phyloP scores from a whole-genome alignment of 1,284 basidiomycete genomes.

The Cystobasidium pallidum region DNA sequence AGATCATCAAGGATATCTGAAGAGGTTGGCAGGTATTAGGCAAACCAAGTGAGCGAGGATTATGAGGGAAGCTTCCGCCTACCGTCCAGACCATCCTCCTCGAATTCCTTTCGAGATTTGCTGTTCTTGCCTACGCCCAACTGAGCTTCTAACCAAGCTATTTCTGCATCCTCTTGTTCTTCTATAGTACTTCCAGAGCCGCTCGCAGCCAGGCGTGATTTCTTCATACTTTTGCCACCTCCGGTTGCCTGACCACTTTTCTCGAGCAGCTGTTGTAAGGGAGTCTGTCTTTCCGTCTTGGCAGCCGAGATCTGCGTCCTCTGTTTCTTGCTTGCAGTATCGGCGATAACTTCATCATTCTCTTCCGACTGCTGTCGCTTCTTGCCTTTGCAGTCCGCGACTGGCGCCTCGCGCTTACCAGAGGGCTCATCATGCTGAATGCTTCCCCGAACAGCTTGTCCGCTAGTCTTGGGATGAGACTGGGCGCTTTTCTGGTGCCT shows the following conservation, averaged over 20 bases:
- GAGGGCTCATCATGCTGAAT: conserved; percentile 26
- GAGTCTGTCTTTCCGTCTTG: conserved; percentile 36
- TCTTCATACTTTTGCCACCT: conserved; percentile 50
- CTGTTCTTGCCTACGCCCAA: conserved; percentile 62
- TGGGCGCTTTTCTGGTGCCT: conserved; percentile 65
- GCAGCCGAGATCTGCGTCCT: conserved; percentile 20
- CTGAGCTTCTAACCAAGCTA: conserved; percentile 73
- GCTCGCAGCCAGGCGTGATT: conserved; percentile 46
- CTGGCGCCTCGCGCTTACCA: conserved; percentile 46
- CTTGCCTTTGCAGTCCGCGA: conserved; percentile 54
- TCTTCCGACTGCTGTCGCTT: conserved; percentile 22
- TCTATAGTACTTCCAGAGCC: conserved; percentile 58
- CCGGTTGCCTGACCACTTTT: conserved; percentile 49
- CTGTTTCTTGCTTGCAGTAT: background rate
- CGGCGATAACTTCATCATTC: background rate
- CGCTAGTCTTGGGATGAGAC: conserved; percentile 54
- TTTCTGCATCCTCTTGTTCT: conserved; percentile 73
- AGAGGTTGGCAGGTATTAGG: background rate
- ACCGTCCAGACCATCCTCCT: conserved; percentile 64
- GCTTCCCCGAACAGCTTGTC: conserved; percentile 48
- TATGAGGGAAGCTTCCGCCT: conserved; percentile 57
- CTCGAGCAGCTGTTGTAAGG: conserved; percentile 48
- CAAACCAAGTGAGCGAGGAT: background rate
- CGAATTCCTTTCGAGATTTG: conserved; percentile 59
- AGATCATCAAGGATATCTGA: conserved; percentile 58